These are phyloP conservation scores for Xylaria arbuscula DNA, from an alignment of 2,329 filamentous ascomycete genomes.

Conservation along the genomic window DNA sequence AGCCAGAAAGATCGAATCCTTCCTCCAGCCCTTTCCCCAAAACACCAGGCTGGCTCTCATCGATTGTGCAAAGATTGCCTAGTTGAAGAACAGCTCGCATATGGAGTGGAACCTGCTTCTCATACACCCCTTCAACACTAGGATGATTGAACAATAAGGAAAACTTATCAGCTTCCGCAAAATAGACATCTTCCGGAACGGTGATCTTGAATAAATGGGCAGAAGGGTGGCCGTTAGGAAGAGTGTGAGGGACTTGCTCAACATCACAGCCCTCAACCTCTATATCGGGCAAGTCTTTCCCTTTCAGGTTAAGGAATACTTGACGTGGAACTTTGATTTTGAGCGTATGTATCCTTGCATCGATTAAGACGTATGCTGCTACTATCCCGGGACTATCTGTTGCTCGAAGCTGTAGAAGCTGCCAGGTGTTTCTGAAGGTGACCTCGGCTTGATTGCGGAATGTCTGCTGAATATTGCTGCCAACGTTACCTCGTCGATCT, in stretches of 20 bases:
- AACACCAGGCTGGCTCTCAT: slow-evolving; percentile 88
- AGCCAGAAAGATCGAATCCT: slow-evolving; percentile 85
- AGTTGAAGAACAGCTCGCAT: slow-evolving; percentile 88
- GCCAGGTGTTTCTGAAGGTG: slow-evolving; percentile 93
- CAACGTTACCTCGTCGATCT: slow-evolving; percentile 76
- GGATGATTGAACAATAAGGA: slow-evolving; percentile 87
- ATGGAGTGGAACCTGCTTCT: slow-evolving; percentile 88
- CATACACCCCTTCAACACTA: slow-evolving; percentile 97
- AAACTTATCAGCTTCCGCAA: slow-evolving; percentile 85
- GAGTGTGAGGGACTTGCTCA: slow-evolving; percentile 90
- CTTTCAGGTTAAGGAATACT: slow-evolving; percentile 91
- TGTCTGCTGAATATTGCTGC: slow-evolving; percentile 72
- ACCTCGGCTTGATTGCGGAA: slow-evolving; percentile 94
- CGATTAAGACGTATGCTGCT: slow-evolving; percentile 89
- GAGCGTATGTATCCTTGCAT: slow-evolving; percentile 87
- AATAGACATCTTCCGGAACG: slow-evolving; percentile 87
- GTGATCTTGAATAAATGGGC: slow-evolving; percentile 94
- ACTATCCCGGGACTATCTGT: slow-evolving; percentile 89
- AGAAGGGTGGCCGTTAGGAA: slow-evolving; percentile 95
- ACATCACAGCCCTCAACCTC: slow-evolving; percentile 87
- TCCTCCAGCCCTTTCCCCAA: slow-evolving; percentile 92
- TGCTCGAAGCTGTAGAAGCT: slow-evolving; percentile 85
- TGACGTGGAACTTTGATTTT: slow-evolving; percentile 91
- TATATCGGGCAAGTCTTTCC: slow-evolving; percentile 86
- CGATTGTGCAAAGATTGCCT: slow-evolving; percentile 92